These are phyloP conservation scores for Psilocybe cyanescens DNA, from an alignment of 768 basidiomycete genomes.

Conservation along the genomic window DNA sequence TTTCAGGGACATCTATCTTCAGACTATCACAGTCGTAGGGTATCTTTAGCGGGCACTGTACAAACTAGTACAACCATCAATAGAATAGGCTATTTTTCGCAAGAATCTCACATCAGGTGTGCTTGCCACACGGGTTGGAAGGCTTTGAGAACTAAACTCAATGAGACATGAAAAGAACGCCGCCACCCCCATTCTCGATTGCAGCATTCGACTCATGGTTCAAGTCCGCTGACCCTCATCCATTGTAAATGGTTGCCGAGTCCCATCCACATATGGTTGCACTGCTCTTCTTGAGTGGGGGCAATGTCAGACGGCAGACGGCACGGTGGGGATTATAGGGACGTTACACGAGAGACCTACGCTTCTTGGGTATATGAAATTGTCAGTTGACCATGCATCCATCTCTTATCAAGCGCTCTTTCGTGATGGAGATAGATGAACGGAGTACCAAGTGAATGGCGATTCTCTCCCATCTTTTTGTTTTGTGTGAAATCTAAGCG, in stretches of 20 bases:
- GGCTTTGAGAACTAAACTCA: neutral
- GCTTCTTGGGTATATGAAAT: neutral
- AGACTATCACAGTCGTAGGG: too few species aligned
- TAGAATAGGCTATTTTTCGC: neutral
- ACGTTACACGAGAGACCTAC: neutral
- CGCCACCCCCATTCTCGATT: neutral
- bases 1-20: too few species aligned
- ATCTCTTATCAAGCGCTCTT: slow-evolving; percentile 15
- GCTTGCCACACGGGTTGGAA: neutral
- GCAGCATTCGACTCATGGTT: neutral
- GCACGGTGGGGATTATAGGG: neutral
- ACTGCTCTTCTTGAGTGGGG: neutral
- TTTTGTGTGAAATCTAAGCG: neutral
- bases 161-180: neutral
- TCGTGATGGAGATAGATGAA: neutral
- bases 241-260: neutral
- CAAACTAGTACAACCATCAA: neutral
- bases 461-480: neutral
- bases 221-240: neutral
- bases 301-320: neutral
- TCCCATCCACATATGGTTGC: neutral
- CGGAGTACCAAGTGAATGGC: neutral
- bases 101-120: neutral
- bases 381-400: slow-evolving; percentile 1
- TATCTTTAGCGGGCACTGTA: too few species aligned